These are phyloP conservation scores for Ottelia alismoides DNA, from an alignment of 106 monocot species.

Conservation along the genomic window DNA sequence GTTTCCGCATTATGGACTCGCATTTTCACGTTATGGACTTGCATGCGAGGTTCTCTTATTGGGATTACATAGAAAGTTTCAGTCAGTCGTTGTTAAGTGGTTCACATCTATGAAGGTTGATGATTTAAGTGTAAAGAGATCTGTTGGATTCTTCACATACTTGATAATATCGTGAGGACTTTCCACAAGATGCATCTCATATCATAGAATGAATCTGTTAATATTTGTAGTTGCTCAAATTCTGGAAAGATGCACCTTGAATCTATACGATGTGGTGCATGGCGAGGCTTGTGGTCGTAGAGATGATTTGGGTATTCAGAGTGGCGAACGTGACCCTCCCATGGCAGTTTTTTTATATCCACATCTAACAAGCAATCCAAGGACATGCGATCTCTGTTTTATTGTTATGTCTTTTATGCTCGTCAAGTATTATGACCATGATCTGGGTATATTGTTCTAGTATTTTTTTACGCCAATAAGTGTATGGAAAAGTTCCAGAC, in stretches of 20 bases:
- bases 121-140: conserved; percentile 49
- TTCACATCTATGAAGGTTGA: conserved; percentile 12
- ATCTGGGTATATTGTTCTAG: conserved; percentile 67
- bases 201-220: conserved; percentile 56
- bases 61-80: conserved; percentile 1
- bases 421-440: conserved; percentile 42
- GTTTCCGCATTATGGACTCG: no score
- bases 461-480: conserved; percentile 71
- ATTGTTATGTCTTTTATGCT: conserved; percentile 55
- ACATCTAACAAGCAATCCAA: conserved; percentile 38
- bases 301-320: background rate
- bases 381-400: conserved; percentile 65
- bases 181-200: conserved; percentile 63
- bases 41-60: conserved; percentile 10
- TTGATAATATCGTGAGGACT: conserved; percentile 60
- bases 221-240: conserved; percentile 55
- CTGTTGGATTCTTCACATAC: conserved; percentile 67
- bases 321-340: no score
- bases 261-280: conserved; percentile 2
- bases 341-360: no score
- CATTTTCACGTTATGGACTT: no score
- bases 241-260: conserved; percentile 55
- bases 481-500: no score
- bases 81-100: conserved; percentile 16
- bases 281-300: background rate